Base-by-base conservation (phyloP, 805 yeast genomes). In the Pichia occidentalis region DNA sequence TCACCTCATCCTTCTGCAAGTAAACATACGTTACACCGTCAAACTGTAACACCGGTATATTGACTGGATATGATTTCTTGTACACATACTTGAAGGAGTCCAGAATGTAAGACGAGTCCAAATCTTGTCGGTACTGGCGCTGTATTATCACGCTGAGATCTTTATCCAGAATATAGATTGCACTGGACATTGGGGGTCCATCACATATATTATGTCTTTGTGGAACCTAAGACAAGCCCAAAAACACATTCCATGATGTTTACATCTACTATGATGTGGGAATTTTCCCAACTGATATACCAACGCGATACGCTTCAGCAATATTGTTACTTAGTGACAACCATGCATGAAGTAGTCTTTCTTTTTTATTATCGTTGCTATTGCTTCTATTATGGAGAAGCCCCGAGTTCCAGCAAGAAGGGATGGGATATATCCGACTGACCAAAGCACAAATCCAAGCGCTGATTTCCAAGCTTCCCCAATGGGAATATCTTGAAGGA, bases 21-120 rank as follows among this genome's bases (percentile, higher is more conserved):
- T 70, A 73, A n/a, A 75, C 59, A 54, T 73, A 83, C 49, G 70
- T 69, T 32, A 75, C 50, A 1, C 82, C 84, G 14, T 67, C 60
- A 38, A 57, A 52, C 28, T 60, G 45, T 9, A 77, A 37, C 23
- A 78, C 4, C 13, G 52, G 51, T 13, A 13, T 12, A 13, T 21
- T 14, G 2, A 24, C 26, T 13, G 48, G 47, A 24, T 25, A 26
- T 14, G 36, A 34, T 12, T 32, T 32, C 4, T 27, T 33, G 12
- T 47, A 36, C 1, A 53, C 55, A 9, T 39, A 43, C 37, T 51
- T 49, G 45, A 71, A 52, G 16, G 51, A 43, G 1, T 70, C 46
- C 20, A 60, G 22, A n/a, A 60, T 40, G 3, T 34, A 29, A 8
- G 29, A 18, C 3, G 51, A 31, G 36, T 57, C 46, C 31, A 61